Base-by-base conservation (phyloP, 208 protist species). In the Novymonas esmeraldas region DNA sequence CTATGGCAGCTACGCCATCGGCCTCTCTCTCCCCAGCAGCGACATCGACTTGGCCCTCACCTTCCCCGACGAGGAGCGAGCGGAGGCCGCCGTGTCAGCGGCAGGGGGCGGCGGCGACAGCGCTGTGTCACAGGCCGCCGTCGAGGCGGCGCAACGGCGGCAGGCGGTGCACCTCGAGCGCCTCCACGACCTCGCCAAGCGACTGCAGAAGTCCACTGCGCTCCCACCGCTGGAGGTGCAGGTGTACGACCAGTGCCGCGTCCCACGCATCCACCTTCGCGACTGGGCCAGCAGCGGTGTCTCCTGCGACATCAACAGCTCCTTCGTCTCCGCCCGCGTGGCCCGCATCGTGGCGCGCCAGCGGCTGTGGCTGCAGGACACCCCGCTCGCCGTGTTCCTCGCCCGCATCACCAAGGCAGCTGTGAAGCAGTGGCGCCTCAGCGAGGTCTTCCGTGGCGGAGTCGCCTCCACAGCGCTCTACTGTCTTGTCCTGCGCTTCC, bases 1-100 rank as follows among this genome's bases (percentile, higher is more conserved):
- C 6, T 85, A 88, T 48, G 85, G 85, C 55, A 87, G 82, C 61
- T 87, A 80, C 34, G 79, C 79, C 20, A 66, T 92, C 18, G 85
- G 72, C 24, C 61, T 92, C 31, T 85, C 85, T n/a, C 51, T 84
- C 14, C 75, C 77, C n/a, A 64, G 64, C 49, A 85, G 78, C 38
- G 85, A 92, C 52, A 67, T 88, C 13, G 85, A 92, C 45, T 52
- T 88, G 16, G 70, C 55, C 26, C 42, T 80, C 28, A 50, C 64
- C 10, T 70, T 80, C 34, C 63, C 74, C 6, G 46, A 36, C 6
- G 70, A 69, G 20, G 62, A 65, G 38, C 22, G 41, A 31, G 26
- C 10, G 16, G 38, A 68, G 3, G 45, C 39, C 18, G 52, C 49
- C 0, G 13, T 26, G 6, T 10, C 33, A 2, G 20, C 13, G 5